These are phyloP conservation scores for Penicillium concentricum DNA, from an alignment of 2,329 filamentous ascomycete genomes.

Conservation along the genomic window DNA sequence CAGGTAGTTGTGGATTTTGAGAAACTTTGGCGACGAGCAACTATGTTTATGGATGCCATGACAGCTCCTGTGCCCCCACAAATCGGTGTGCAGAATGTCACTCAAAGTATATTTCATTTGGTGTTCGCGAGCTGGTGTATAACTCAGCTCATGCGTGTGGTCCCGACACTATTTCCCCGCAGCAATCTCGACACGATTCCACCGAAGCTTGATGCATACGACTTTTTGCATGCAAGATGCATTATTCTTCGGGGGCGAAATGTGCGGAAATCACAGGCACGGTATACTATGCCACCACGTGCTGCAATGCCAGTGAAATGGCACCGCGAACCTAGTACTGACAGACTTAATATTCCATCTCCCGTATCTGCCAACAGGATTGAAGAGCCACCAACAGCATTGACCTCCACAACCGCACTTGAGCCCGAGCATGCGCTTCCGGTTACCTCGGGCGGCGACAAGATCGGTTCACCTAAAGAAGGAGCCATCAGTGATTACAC, in stretches of 20 bases:
- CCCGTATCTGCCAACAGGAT: too few relatives aligned
- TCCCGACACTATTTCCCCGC: background rate
- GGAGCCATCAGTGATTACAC: background rate
- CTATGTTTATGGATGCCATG: background rate
- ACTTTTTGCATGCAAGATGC: background rate
- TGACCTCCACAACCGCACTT: background rate
- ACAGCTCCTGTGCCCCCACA: background rate
- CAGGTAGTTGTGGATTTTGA: background rate
- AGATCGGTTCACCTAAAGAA: background rate
- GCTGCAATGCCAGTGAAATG: background rate
- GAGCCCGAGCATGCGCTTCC: background rate
- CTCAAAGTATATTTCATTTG: background rate
- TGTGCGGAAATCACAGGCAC: too few relatives aligned
- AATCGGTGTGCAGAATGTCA: background rate
- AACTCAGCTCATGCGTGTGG: background rate
- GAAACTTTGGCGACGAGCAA: background rate
- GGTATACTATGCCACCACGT: too few relatives aligned
- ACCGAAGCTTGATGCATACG: background rate
- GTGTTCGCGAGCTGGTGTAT: background rate
- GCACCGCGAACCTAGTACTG: background rate
- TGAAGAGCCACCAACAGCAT: background rate
- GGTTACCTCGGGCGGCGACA: background rate
- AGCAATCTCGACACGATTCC: background rate
- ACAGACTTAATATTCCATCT: too few relatives aligned
- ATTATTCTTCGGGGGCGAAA: fast-evolving